Conservation (phyloP, 1,284 basidiomycete genomes). For the Trametes sp. region DNA sequence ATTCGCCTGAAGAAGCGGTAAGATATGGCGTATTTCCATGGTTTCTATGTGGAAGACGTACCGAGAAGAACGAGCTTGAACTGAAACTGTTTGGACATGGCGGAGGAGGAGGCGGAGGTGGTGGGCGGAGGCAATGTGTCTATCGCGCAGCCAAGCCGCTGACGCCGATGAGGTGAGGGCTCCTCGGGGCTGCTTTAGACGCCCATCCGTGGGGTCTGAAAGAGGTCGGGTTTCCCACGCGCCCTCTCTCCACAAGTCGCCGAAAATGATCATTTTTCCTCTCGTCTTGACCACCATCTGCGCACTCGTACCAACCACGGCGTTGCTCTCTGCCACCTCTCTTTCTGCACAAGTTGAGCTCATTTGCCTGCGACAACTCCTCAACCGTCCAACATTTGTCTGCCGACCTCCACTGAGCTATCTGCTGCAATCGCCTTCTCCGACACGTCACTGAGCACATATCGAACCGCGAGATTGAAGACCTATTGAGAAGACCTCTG, state of each 20-base stretch:
- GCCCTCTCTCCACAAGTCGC: slow-evolving; percentile 26
- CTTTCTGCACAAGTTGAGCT: slow-evolving; percentile 32
- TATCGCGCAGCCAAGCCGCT: slow-evolving; percentile 33
- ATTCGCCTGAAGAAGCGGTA: slow-evolving; percentile 73
- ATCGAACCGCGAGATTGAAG: slow-evolving; percentile 25
- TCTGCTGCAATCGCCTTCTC: slow-evolving; percentile 1
- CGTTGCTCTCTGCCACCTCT: slow-evolving; percentile 22
- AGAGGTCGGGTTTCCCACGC: slow-evolving; percentile 25
- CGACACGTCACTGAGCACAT: slow-evolving; percentile 35
- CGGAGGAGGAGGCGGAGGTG: slow-evolving; percentile 42
- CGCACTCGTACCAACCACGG: slow-evolving; percentile 25
- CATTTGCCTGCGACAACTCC: slow-evolving; percentile 17
- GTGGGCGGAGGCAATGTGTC: slow-evolving; percentile 34
- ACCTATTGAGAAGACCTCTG: slow-evolving; percentile 25
- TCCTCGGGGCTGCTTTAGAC: slow-evolving; percentile 21
- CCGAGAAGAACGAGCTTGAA: slow-evolving; percentile 94
- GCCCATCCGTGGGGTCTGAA: slow-evolving; percentile 14
- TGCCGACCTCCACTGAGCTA: slow-evolving; percentile 22
- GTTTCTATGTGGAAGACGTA: slow-evolving; percentile 44
- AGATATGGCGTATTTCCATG: not conserved
- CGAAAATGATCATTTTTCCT: slow-evolving; percentile 30
- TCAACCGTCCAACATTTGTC: slow-evolving; percentile 16
- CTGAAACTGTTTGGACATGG: slow-evolving; percentile 85
- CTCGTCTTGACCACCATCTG: slow-evolving; percentile 33
- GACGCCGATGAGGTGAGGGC: slow-evolving; percentile 25